Evolutionary conservation across 148 eudicot genomes (phyloP).

Genomic region (Chenopodium formosanum): DNA sequence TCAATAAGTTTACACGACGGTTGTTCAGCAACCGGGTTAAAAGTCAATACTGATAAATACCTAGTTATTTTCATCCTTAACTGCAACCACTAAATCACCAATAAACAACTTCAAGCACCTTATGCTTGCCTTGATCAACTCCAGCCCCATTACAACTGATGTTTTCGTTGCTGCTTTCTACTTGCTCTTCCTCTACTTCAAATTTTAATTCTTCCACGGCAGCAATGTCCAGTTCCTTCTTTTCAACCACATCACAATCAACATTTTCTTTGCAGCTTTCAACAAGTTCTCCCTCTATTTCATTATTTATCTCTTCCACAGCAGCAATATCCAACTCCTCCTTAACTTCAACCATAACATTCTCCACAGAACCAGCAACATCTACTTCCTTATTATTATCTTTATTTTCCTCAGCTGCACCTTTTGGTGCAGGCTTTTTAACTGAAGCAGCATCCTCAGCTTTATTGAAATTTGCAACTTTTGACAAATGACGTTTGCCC

Average conservation of each 20-base stretch:
- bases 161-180: not conserved
- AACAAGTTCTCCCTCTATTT: not conserved
- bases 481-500: constrained; percentile 47
- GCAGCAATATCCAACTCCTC: not conserved
- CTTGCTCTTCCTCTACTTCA: constrained; percentile 1
- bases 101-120: constrained; percentile 9
- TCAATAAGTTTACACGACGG: not conserved
- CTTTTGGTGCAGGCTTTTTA: not conserved
- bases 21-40: constrained; percentile 12
- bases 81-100: not conserved
- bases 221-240: not conserved
- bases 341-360: not conserved
- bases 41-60: not conserved
- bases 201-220: constrained; percentile 13
- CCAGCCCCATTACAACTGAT: not conserved
- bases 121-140: constrained; percentile 10
- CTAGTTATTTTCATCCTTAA: not conserved
- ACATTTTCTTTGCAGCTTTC: not conserved
- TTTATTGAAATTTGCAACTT: constrained; percentile 8
- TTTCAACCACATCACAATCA: not conserved
- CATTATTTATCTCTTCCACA: constrained; percentile 16
- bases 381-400: not conserved
- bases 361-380: not conserved
- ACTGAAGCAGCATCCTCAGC: not conserved
- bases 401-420: not conserved